Base-by-base conservation (phyloP, 2,329 filamentous ascomycete species). In the Penicillium sp. region DNA sequence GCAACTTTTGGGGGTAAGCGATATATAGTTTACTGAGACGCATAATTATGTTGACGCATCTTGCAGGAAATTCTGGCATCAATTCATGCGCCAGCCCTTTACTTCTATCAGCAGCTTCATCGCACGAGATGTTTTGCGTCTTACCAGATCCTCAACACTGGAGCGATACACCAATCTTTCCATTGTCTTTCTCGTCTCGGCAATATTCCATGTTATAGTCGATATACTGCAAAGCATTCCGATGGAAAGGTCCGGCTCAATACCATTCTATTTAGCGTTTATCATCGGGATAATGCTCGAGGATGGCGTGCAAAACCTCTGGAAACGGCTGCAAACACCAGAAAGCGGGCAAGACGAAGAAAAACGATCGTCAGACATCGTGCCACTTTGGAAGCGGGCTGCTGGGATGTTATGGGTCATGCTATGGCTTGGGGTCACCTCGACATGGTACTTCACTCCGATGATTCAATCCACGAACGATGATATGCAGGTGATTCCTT, bases 1-100 rank as follows among this genome's bases (percentile, higher is more conserved):
- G 65, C 16, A 58, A 61, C 5, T 64, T 62, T 24, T 69, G 59
- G 59, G 59, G 57, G 57, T 61, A 42, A 51, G 57, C 13, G 9
- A 4, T 6, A 20, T 39, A 11, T 20, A 39, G 11, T 13, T 7
- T 20, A 39, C 18, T 39, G 20, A n/a, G 10, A 22, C 50, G 18
- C 14, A 31, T 39, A 18, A 5, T 16, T 18, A 18, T 20, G 38
- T 42, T 55, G 50, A 58, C n/a, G 1, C 9, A n/a, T n/a, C 31
- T 18, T 24, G 13, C 22, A 61, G 59, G 20, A 48, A 35, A 3
- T 61, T 61, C 32, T 57, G 55, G 55, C 55, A 57, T 40, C 55
- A 57, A 22, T 51, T 55, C 29, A 50, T 57, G 51, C 55, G 55
- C 5, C 51, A 34, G 37, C 55, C 55, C 3, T 57, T 57, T n/a